Evolutionary conservation across 148 eudicot species (phyloP), one percentile per base, ranked within the genome.

Genomic region (Mesembryanthemum crystallinum): DNA sequence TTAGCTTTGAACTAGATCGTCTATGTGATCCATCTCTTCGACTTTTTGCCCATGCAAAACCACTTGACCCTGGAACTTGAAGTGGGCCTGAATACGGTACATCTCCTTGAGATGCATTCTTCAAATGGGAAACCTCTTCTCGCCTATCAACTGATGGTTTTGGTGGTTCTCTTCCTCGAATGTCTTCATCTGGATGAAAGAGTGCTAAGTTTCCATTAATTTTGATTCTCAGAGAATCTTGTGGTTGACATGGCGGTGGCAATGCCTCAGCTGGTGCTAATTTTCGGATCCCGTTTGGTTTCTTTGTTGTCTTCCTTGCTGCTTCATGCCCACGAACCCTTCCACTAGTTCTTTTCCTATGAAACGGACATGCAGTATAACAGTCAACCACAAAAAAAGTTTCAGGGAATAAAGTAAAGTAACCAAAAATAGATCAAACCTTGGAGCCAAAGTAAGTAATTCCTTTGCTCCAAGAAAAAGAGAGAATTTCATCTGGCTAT

Each of bases 41-140:
- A 73, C 81, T 86, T 74, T 83, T 92, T n/a, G 92, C 97, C 98
- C 98, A 94, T 32, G 97, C 98, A 84, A 94, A 94, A 11, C 97
- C 98, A 73, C 98, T 92, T 39, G 98, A 92, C 11, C 89, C 90
- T 29, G 97, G 88, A 52, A 95, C 91, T 80, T 91, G 94, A 57
- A 92, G 67, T 9, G 98, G 98, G 27, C 94, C 97, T 15, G 94
- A 84, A 82, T 78, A 89, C 9, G 90, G 86, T 13, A 89, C 86
- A 21, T 94, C 97, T 24, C 88, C 97, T 75, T 89, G 97, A 49
- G 97, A 94, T 64, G 91, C 86, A 73, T 87, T 88, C 84, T 86
- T 87, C 35, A 72, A 35, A 62, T 89, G 93, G 75, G 81, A 88
- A 54, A 79, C 67, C 75, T 87, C 91, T 81, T 88, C 89, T 55